Conservation (phyloP, 2,329 filamentous ascomycete species). For the Grosmannia huntii region DNA sequence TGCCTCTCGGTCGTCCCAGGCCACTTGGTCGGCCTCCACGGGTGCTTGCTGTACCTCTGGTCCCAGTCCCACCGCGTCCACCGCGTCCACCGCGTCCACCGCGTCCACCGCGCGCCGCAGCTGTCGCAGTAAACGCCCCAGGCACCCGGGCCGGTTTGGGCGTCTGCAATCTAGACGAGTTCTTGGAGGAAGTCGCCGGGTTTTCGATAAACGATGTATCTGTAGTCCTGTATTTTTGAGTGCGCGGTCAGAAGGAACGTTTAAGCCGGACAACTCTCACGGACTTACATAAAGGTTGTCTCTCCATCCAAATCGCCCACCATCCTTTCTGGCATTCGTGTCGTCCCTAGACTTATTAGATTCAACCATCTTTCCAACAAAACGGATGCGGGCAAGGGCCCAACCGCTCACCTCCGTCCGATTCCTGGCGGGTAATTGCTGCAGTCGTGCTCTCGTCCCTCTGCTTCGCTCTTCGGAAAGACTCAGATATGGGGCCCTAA, state of each 20-base stretch:
- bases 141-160: constrained; percentile 36
- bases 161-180: constrained; percentile 31
- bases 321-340: constrained; percentile 16
- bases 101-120: constrained; percentile 21
- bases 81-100: constrained; percentile 23
- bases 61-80: constrained; percentile 18
- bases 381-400: not conserved
- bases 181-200: constrained; percentile 45
- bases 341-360: constrained; percentile 3
- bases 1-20: constrained; percentile 31
- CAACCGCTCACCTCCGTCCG: not conserved
- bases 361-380: not conserved
- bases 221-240: constrained; percentile 50
- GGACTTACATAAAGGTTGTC: constrained; percentile 69
- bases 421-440: not conserved
- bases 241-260: not conserved
- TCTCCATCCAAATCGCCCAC: constrained; percentile 42
- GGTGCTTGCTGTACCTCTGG: constrained; percentile 20
- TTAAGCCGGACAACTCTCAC: constrained; percentile 4
- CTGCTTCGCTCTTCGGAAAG: constrained; percentile 56
- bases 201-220: constrained; percentile 88
- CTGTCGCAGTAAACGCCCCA: constrained; percentile 19
- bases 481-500: constrained; percentile 71
- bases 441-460: constrained; percentile 29
- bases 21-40: constrained; percentile 28